A percentile compares a stretch with the other conserved stretches of the same genome.
Conservation (phyloP, 345 rosid genomes). For the Salix caprea region DNA sequence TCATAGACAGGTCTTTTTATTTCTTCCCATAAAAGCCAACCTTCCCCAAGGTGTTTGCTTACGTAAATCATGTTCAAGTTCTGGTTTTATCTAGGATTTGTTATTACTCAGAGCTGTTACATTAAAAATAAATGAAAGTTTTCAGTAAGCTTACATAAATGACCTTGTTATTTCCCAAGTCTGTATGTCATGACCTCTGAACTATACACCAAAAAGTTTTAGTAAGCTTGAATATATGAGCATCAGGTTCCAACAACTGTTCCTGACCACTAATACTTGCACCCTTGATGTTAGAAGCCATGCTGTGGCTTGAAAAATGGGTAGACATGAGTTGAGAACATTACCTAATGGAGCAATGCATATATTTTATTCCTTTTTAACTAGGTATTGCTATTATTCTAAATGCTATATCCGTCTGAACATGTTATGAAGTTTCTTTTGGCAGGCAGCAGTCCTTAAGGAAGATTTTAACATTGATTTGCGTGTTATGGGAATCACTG, state of each 20-base stretch:
- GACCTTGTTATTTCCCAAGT: not conserved
- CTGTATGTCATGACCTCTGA: not conserved
- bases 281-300: not conserved
- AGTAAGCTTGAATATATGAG: not conserved
- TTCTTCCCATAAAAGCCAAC: not conserved
- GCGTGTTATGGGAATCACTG: slow-evolving; percentile 92
- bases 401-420: not conserved
- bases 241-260: not conserved
- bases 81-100: not conserved
- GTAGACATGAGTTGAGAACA: not conserved
- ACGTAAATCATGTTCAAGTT: not conserved
- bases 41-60: not conserved
- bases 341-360: not conserved
- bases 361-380: not conserved
- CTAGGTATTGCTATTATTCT: not conserved
- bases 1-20: not conserved
- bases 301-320: not conserved
- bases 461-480: slow-evolving; percentile 94
- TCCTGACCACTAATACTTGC: not conserved
- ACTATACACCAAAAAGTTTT: not conserved
- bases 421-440: slow-evolving; percentile 13
- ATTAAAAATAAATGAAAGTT: too few species aligned
- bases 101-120: not conserved
- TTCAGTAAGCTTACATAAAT: too few species aligned
- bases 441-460: slow-evolving; percentile 87